Evolutionary conservation across 2,329 filamentous ascomycete species (phyloP).

Genomic region (Calycina herbarum): DNA sequence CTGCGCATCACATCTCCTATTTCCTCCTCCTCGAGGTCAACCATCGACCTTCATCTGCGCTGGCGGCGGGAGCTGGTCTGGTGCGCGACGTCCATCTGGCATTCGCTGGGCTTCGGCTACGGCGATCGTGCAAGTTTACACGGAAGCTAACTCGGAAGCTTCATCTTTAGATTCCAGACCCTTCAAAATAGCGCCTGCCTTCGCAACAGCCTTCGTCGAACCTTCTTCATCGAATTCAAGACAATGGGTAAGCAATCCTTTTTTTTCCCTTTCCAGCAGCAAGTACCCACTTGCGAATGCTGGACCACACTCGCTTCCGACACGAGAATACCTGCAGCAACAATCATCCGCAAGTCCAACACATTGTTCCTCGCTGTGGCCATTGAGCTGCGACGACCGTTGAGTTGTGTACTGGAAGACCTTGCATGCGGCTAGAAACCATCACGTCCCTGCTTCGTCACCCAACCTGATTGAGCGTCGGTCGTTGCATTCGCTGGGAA

Average conservation of each 20-base stretch:
- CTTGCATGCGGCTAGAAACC: slow-evolving; percentile 25
- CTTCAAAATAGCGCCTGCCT: slow-evolving; percentile 26
- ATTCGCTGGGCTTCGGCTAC: background rate
- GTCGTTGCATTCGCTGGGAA: background rate
- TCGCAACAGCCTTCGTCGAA: slow-evolving; percentile 33
- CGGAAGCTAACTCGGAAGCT: slow-evolving; percentile 28
- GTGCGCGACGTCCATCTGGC: background rate
- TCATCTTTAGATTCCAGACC: slow-evolving; percentile 20
- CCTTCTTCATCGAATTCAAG: slow-evolving; percentile 33
- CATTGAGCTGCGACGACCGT: slow-evolving; percentile 15
- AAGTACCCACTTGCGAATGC: slow-evolving; percentile 15
- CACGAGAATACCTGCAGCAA: slow-evolving; percentile 16
- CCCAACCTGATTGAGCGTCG: slow-evolving; percentile 15
- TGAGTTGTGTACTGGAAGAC: slow-evolving; percentile 14
- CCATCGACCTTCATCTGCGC: background rate
- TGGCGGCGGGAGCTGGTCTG: background rate
- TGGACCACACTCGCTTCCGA: slow-evolving; percentile 10
- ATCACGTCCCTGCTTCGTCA: background rate
- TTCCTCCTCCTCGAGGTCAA: slow-evolving; percentile 6
- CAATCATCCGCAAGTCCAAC: slow-evolving; percentile 14
- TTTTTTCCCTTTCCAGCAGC: slow-evolving; percentile 28
- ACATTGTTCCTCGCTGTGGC: slow-evolving; percentile 13
- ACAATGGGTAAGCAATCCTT: slow-evolving; percentile 39
- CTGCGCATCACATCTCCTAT: slow-evolving; percentile 21
- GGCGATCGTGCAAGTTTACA: slow-evolving; percentile 12